Conservation (phyloP, 768 basidiomycete genomes). For the Auriscalpium vulgare region DNA sequence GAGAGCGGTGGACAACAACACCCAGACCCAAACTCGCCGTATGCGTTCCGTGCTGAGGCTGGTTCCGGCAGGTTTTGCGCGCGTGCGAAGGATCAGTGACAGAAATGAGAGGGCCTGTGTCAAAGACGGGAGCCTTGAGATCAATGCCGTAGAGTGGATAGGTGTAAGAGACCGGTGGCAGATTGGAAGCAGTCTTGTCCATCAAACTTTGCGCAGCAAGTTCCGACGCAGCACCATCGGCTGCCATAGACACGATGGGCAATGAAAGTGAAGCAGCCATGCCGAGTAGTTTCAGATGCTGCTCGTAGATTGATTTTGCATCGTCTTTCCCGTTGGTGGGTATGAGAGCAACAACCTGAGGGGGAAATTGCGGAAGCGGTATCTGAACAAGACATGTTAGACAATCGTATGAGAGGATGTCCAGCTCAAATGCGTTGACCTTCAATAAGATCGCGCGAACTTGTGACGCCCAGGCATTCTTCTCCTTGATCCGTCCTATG, state of each 20-base stretch:
- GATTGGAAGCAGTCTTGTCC: constrained; percentile 5
- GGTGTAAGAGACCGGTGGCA: constrained; percentile 13
- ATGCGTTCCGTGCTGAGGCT: constrained; percentile 19
- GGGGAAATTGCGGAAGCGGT: constrained; percentile 17
- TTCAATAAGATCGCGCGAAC: constrained; percentile 21
- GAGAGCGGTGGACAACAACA: constrained; percentile 16
- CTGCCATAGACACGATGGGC: constrained; percentile 12
- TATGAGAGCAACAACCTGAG: constrained; percentile 18
- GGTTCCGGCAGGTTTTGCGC: constrained; percentile 19
- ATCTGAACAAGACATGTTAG: constrained; percentile 9
- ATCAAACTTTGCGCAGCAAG: constrained; percentile 18
- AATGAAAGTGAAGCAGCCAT: constrained; percentile 17
- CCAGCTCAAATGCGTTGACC: constrained; percentile 8
- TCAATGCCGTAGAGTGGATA: constrained; percentile 18
- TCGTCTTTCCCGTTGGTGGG: constrained; percentile 21
- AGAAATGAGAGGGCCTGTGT: constrained; percentile 14
- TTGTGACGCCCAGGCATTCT: constrained; percentile 20
- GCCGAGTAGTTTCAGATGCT: constrained; percentile 15
- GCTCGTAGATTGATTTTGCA: constrained; percentile 16
- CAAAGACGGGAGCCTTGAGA: constrained; percentile 16
- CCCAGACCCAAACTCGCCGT: constrained; percentile 19
- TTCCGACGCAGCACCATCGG: constrained; percentile 22
- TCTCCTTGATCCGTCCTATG: constrained; percentile 12
- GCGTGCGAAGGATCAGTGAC: constrained; percentile 15
- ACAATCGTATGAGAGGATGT: neutral